Base-by-base conservation (phyloP, 1,284 basidiomycete genomes). In the Ceratobasidium sp. region DNA sequence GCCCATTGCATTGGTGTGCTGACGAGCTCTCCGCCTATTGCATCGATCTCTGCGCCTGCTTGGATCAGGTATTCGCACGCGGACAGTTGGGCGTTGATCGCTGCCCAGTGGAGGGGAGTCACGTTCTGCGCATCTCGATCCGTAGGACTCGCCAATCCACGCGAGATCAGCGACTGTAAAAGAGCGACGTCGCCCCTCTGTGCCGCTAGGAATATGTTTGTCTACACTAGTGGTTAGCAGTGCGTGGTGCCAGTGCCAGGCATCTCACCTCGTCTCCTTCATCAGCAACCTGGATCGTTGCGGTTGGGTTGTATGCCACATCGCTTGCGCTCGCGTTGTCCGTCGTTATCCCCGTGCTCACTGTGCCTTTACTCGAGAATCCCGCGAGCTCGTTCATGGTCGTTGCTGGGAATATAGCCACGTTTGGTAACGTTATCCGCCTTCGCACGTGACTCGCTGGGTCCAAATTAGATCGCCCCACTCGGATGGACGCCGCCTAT, bases 1-100 rank as follows among this genome's bases (percentile, higher is more conserved):
- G 96, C 96, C 97, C 97, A 99, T 78, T 98, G 96, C 81, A 99
- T 84, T 0, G 97, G 95, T 0, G 95, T 97, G 0, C 96, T 96
- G n/a, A 90, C 84, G 34, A 99, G 86, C 76, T 98, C 96, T 4
- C 97, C 97, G 20, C 97, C 97, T 8, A 93, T 82, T 4, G 94
- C 92, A 75, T 99, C 96, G 15, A 98, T 90, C 60, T 97, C 91
- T 0, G 97, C 96, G n/a, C 95, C 96, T 73, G 92, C 88, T 72
- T 96, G 93, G 29, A 99, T 82, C 10, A 99, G 82, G 74, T 90
- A 92, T 45, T 87, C 85, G 77, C 90, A 93, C 45, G 89, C 87
- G 1, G 87, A 81, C 27, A 93, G 80, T 75, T 96, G 94, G 1
- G 92, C 92, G 75, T 96, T 96, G 76, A 96, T 96, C 2, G 96